phyloP scores from a whole-genome alignment of 192 early-diverging fungal species.

The Coemansia sp. region DNA sequence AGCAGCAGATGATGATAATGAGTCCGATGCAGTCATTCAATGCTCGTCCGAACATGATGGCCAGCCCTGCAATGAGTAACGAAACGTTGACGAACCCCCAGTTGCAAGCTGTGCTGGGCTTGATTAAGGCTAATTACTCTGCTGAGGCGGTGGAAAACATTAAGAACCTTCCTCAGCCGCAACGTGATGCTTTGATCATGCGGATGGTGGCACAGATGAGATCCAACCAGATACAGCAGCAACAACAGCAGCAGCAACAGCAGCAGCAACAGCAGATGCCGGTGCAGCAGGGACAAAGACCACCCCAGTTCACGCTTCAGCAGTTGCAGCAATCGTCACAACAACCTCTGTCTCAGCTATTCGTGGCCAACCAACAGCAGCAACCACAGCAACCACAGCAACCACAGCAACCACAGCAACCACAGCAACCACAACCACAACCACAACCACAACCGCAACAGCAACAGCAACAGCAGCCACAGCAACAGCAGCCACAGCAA shows the following conservation, averaged over 20 bases:
- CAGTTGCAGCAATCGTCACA: slow-evolving; percentile 21
- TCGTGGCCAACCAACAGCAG: slow-evolving; percentile 15
- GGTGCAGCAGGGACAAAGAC: slow-evolving; percentile 11
- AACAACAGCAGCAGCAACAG: slow-evolving; percentile 12
- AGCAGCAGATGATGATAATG: slow-evolving; percentile 21
- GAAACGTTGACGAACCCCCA: slow-evolving; percentile 9
- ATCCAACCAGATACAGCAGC: slow-evolving; percentile 3
- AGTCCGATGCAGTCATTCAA: slow-evolving; percentile 39
- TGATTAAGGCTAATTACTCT: slow-evolving; percentile 13
- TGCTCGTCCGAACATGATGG: slow-evolving; percentile 17
- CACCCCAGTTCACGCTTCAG: slow-evolving; percentile 22
- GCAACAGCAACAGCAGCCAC: slow-evolving; percentile 1
- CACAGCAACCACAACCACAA: slow-evolving; percentile 10
- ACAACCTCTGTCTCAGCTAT: slow-evolving; percentile 20
- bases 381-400: slow-evolving; percentile 12
- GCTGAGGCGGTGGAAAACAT: slow-evolving; percentile 27
- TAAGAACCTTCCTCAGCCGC: slow-evolving; percentile 16
- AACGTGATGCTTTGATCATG: slow-evolving; percentile 16
- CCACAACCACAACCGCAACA: slow-evolving; percentile 24
- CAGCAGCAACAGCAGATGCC: slow-evolving; percentile 18
- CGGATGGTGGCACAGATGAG: slow-evolving; percentile 6
- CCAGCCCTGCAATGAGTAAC: slow-evolving; percentile 25
- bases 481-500: slow-evolving; percentile 22
- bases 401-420: slow-evolving; percentile 14
- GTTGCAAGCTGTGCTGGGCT: not conserved